Conservation (phyloP, 129 eudicot genomes). For the Tanacetum coccineum region DNA sequence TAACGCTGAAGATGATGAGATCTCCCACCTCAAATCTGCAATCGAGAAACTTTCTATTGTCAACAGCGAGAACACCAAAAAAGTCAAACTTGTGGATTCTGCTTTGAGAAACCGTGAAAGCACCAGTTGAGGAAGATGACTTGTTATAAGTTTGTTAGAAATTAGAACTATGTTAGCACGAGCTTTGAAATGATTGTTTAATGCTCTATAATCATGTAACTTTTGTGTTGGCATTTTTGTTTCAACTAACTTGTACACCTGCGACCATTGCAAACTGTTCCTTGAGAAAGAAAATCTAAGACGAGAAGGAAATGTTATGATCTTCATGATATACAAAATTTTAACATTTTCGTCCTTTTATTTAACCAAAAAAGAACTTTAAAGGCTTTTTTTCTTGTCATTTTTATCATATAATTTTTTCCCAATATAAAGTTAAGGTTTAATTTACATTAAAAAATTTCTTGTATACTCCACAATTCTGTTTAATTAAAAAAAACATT, state of each 20-base stretch:
- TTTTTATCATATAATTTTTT: too few species aligned
- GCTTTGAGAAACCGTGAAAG: constrained; percentile 53
- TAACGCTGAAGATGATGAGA: constrained; percentile 48
- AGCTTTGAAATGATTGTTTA: constrained; percentile 9
- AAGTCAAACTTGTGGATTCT: constrained; percentile 78
- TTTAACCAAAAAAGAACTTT: too few species aligned
- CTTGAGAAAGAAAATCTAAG: not conserved
- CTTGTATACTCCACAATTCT: too few species aligned
- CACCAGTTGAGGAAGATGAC: constrained; percentile 31
- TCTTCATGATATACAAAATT: not conserved
- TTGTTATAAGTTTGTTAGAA: constrained; percentile 9
- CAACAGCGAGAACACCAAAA: constrained; percentile 71
- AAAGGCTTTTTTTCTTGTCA: too few species aligned
- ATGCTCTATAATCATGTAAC: not conserved
- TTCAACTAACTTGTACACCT: not conserved
- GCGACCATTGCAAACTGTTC: not conserved
- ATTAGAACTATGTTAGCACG: constrained; percentile 5
- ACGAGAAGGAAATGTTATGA: not conserved
- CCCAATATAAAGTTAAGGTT: too few species aligned
- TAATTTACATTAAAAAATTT: too few species aligned
- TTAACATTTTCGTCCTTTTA: too few species aligned
- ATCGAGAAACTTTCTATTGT: constrained; percentile 82
- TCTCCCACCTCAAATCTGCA: constrained; percentile 60
- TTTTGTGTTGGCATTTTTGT: not conserved
- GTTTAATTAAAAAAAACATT: too few species aligned